These are phyloP conservation scores for Maudiozyma saulgeensis DNA, from an alignment of 805 yeast genomes.

Conservation along the genomic window DNA sequence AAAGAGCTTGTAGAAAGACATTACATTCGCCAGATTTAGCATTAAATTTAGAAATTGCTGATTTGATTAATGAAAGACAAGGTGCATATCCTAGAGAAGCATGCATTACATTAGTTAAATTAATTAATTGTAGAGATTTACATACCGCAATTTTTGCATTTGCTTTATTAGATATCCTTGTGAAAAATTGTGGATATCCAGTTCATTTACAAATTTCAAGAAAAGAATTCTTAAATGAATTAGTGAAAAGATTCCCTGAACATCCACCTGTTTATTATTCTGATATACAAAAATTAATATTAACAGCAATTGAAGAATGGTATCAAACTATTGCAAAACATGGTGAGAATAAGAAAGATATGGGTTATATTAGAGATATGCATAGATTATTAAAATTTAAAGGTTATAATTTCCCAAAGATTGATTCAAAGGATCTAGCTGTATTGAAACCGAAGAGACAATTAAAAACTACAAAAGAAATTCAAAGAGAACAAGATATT, in stretches of 20 bases:
- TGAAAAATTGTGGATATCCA: conserved; percentile 95
- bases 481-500: conserved; percentile 79
- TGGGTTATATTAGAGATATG: conserved; percentile 89
- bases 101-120: conserved; percentile 69
- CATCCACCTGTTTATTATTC: conserved; percentile 79
- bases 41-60: conserved; percentile 82
- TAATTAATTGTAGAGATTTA: conserved; percentile 70
- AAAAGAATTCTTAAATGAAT: conserved; percentile 83
- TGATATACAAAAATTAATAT: conserved; percentile 67
- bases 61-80: conserved; percentile 80
- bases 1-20: conserved; percentile 74
- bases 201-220: conserved; percentile 88
- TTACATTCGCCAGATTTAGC: conserved; percentile 76
- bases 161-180: conserved; percentile 72
- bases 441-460: conserved; percentile 82
- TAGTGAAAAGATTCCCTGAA: conserved; percentile 86
- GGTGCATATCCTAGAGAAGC: conserved; percentile 90
- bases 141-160: conserved; percentile 76
- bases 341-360: conserved; percentile 78
- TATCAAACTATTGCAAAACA: conserved; percentile 84
- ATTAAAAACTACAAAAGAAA: conserved; percentile 75
- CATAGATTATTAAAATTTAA: conserved; percentile 76
- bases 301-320: conserved; percentile 93
- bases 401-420: conserved; percentile 87
- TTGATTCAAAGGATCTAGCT: conserved; percentile 80